Evolutionary conservation across 768 basidiomycete species (phyloP).

Genomic region (Macrocybe gigantea): DNA sequence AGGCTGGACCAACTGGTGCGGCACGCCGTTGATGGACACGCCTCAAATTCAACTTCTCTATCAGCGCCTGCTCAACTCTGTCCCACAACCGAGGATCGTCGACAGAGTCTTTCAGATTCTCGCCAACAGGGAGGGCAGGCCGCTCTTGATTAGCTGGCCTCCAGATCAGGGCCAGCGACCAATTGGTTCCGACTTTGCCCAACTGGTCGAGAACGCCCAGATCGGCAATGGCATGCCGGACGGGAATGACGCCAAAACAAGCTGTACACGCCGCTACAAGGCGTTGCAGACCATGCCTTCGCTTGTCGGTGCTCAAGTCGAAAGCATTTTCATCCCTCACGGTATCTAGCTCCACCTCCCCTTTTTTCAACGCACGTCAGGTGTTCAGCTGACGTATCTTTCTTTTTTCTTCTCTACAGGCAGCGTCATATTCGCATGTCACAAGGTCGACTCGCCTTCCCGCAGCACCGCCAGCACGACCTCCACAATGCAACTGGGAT

Average conservation of each 20-base stretch:
- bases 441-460: conserved; percentile 49
- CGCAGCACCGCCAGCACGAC: conserved; percentile 32
- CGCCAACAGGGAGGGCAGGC: conserved; percentile 49
- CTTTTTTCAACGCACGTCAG: conserved; percentile 5
- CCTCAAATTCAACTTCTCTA: conserved; percentile 58
- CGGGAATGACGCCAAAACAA: conserved; percentile 73
- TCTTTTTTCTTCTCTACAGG: conserved; percentile 28
- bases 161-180: conserved; percentile 50
- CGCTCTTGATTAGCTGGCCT: conserved; percentile 71
- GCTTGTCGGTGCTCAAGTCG: conserved; percentile 56
- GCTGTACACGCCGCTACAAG: conserved; percentile 81
- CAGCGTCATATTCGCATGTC: conserved; percentile 68
- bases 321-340: conserved; percentile 89
- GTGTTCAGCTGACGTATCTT: conserved; percentile 9
- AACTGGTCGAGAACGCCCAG: conserved; percentile 64
- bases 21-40: conserved; percentile 56
- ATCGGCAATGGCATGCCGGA: conserved; percentile 44
- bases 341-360: conserved; percentile 41
- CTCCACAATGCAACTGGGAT: conserved; percentile 40
- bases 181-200: conserved; percentile 42
- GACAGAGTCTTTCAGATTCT: conserved; percentile 78
- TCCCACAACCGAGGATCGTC: conserved; percentile 45
- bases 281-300: conserved; percentile 61
- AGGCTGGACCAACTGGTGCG: conserved; percentile 86
- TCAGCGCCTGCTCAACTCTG: conserved; percentile 48